phyloP scores from a whole-genome alignment of 345 rosid species.

The Eucalyptus viminalis region DNA sequence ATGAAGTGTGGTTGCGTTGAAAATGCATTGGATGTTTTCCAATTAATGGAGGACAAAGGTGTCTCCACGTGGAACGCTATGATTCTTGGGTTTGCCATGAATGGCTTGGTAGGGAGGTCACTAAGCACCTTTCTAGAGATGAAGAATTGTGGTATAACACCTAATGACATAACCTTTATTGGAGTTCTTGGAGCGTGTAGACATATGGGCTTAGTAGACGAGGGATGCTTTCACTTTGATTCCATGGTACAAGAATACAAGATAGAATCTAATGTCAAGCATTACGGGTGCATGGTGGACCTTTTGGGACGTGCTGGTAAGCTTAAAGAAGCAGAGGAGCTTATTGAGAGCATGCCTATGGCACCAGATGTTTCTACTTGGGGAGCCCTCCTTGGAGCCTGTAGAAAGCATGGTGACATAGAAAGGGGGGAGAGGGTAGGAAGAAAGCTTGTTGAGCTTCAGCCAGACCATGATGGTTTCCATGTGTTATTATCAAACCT shows the following conservation, averaged over 20 bases:
- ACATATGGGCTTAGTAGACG: slow-evolving; percentile 50
- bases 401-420: slow-evolving; percentile 29
- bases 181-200: slow-evolving; percentile 53
- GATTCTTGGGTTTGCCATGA: slow-evolving; percentile 46
- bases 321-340: slow-evolving; percentile 55
- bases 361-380: slow-evolving; percentile 53
- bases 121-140: slow-evolving; percentile 28
- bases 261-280: slow-evolving; percentile 47
- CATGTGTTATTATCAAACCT: slow-evolving; percentile 44
- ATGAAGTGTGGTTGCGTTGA: slow-evolving; percentile 47
- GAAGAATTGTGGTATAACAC: slow-evolving; percentile 22
- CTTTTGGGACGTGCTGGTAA: slow-evolving; percentile 59
- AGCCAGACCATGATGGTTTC: slow-evolving; percentile 52
- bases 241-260: slow-evolving; percentile 30
- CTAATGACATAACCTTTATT: slow-evolving; percentile 41
- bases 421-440: slow-evolving; percentile 54
- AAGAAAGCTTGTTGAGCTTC: slow-evolving; percentile 42
- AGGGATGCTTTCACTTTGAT: slow-evolving; percentile 27
- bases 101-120: slow-evolving; percentile 29
- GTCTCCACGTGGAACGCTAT: slow-evolving; percentile 55
- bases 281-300: slow-evolving; percentile 75
- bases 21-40: slow-evolving; percentile 35
- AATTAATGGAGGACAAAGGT: slow-evolving; percentile 23
- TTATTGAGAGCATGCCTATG: slow-evolving; percentile 43
- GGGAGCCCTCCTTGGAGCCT: slow-evolving; percentile 64